Base-by-base conservation (phyloP, 768 basidiomycete species). In the Tulasnella sp. region DNA sequence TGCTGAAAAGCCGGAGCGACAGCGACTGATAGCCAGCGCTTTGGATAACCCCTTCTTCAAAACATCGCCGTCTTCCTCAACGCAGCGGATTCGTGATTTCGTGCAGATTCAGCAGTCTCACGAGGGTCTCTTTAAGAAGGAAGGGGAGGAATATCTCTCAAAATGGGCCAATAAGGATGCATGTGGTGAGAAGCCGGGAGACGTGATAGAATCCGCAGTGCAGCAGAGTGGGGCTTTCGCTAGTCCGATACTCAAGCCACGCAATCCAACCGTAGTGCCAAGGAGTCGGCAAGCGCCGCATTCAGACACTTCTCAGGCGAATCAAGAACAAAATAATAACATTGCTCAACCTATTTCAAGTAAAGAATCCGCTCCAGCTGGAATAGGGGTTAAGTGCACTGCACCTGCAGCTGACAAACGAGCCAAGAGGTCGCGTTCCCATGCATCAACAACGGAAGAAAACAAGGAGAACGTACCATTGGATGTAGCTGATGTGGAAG, bases 181-280 rank as follows among this genome's bases (percentile, higher is more conserved):
- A 20, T 25, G 19, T n/a, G 39, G n/a, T n/a, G n/a, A n/a, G n/a
- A n/a, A n/a, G n/a, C n/a, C n/a, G n/a, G n/a, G n/a, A n/a, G 27
- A 40, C 39, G 27, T 20, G 39, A n/a, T n/a, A n/a, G n/a, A 40
- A 40, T n/a, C n/a, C 39, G 19, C 19, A 40, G 27, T 16, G 6
- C n/a, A 25, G 6, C 39, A 40, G n/a, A 5, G 39, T n/a, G 29
- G 46, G 13, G 70, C 69, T 3, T 74, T 79, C 56, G 71, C 66
- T 33, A 80, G 77, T 8, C 79, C 78, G 15, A 62, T 79, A 28
- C 66, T 80, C 32, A 73, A 70, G 55, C 67, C 78, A 29, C 72
- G 79, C 25, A 61, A 42, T 28, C 46, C n/a, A 61, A 53, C 12
- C 45, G 31, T n/a, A 43, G 20, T 45, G 40, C 12, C 29, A 31